Evolutionary conservation across 805 yeast genomes (phyloP), one percentile per base, ranked within the genome.

Genomic region (Saccharomycopsis fermentans): DNA sequence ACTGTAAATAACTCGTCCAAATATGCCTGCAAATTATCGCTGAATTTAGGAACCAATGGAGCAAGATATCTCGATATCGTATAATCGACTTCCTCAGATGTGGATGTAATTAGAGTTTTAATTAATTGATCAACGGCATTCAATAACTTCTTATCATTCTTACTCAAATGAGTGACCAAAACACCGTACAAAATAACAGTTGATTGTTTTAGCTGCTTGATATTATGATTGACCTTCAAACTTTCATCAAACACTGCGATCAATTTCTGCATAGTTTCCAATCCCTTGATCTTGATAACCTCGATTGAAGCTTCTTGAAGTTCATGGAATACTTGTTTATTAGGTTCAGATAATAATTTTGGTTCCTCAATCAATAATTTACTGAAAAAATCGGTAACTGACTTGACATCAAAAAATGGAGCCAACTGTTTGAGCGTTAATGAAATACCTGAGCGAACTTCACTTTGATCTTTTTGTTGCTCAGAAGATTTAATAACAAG

Each of bases 131-230:
- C 83, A 47, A 89, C 81, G 63, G 90, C 87, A 1, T 76, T 70
- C 6, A 64, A 62, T 55, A 91, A 74, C 68, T 97, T 80, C 1
- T 76, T 65, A 67, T 94, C 99, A 24, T 77, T 71, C 0, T 80
- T 65, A 16, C 80, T 74, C 70, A 94, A 77, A 74, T 94, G 96
- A 60, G 87, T 86, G 1, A 96, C 98, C 62, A 91, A 78, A 3
- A 94, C 82, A 65, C 99, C 99, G 67, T 92, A 94, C 52, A 92
- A 74, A 59, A 94, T 86, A 65, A 94, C 87, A 19, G 86, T 86
- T 65, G 87, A 81, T 69, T 90, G 96, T 65, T 84, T 84, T 62
- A 89, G 79, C 36, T 74, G 73, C 68, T 85, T 89, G 64, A 81
- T 84, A 6, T 71, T 67, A 58, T 74, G 76, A 6, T 76, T 73